These are phyloP conservation scores for Mucor plumbeus DNA, from an alignment of 371 early-diverging fungal genomes.

Conservation along the genomic window DNA sequence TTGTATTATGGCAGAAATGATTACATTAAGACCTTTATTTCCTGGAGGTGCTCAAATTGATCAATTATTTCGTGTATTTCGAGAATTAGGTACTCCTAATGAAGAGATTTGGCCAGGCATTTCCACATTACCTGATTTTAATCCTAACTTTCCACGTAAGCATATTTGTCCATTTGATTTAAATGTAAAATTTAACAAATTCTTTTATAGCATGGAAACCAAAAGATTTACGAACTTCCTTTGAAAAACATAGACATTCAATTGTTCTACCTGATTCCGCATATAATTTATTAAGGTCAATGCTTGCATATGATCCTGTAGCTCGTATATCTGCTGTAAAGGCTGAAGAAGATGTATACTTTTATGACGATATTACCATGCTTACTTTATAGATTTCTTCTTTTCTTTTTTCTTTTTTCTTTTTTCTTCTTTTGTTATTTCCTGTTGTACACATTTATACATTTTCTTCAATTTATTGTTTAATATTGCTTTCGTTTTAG, in stretches of 20 bases:
- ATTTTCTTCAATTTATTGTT: background rate
- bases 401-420: background rate
- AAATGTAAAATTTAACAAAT: background rate
- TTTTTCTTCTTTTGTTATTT: background rate
- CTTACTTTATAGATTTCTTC: constrained; percentile 10
- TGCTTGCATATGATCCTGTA: constrained; percentile 38
- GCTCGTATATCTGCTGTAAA: constrained; percentile 34
- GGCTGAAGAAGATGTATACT: constrained; percentile 34
- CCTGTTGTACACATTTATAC: background rate
- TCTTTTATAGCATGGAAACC: constrained; percentile 29
- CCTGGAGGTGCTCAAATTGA: constrained; percentile 52
- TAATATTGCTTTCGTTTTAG: background rate
- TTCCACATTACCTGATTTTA: constrained; percentile 63
- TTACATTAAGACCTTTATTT: constrained; percentile 80
- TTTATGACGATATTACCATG: constrained; percentile 31
- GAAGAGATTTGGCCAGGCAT: constrained; percentile 93
- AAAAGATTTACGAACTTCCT: constrained; percentile 11
- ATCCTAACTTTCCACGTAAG: constrained; percentile 30
- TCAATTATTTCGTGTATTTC: constrained; percentile 29
- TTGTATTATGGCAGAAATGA: constrained; percentile 97
- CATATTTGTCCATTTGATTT: background rate
- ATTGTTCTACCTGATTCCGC: constrained; percentile 21
- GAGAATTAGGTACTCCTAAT: constrained; percentile 91
- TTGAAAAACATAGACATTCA: constrained; percentile 7
- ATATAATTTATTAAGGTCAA: constrained; percentile 27